Evolutionary conservation across 768 basidiomycete species (phyloP), one percentile per base, ranked within the genome.

Genomic region (Tylopilus balloui): DNA sequence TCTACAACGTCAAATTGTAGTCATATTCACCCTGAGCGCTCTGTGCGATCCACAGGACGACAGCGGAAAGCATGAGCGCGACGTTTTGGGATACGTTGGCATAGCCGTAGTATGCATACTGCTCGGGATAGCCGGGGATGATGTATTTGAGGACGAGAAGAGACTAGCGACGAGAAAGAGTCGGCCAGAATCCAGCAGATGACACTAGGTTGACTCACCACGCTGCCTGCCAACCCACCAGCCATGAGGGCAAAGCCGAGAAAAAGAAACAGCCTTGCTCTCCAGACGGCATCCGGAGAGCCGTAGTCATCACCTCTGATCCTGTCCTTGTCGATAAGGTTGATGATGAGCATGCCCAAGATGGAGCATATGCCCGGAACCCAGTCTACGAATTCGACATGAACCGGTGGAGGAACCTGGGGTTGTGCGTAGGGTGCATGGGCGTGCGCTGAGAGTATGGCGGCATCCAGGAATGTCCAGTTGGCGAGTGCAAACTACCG

Each of bases 211-310:
- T 0, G 28, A 81, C 93, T 60, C 62, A 97, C 94, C 64, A 96
- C 81, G 62, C 92, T 94, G 42, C 95, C 96, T n/a, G 95, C 96
- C 38, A 98, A 65, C 0, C 96, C 96, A 8, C 96, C 95, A 2
- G 96, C 96, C 92, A 99, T 93, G 39, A 98, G 67, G 1, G 95
- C 93, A 61, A 99, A 96, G 1, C 95, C 95, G 51, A 97, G 78
- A 69, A 99, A 99, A 53, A 98, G 67, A 62, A 95, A 82, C 55
- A 96, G 69, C 25, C 94, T 73, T 6, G 95, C 95, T 54, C 89
- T 76, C 92, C 92, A 96, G 14, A 96, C 92, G 3, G 91, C 87
- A 1, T 83, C 73, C 0, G 89, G 75, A 60, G 92, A 88, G 3
- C 88, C 88, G 60, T 85, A 89, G 49, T 86, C 89, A 9, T 91